Evolutionary conservation across 2,329 filamentous ascomycete species (phyloP).

Genomic region (Clonostachys chloroleuca): DNA sequence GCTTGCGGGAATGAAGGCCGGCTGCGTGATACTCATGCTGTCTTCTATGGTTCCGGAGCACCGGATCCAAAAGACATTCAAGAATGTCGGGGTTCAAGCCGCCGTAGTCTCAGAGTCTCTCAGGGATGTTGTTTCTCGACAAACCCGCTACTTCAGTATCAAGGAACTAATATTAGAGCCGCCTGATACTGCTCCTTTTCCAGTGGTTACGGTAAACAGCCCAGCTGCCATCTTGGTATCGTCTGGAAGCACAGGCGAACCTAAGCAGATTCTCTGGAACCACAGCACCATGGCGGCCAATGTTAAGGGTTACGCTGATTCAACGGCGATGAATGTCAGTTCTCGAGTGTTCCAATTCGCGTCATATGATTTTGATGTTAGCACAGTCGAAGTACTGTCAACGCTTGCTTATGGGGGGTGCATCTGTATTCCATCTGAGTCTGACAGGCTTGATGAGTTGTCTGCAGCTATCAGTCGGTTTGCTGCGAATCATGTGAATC

Average conservation of each 20-base stretch:
- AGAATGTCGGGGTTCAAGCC: too few species aligned
- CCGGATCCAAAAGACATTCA: too few species aligned
- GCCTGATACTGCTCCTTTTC: too few species aligned
- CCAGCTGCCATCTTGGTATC: too few species aligned
- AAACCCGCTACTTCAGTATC: too few species aligned
- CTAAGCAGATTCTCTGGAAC: constrained; percentile 5
- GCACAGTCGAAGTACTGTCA: constrained; percentile 4
- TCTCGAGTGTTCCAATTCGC: constrained; percentile 40
- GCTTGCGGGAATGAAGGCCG: too few species aligned
- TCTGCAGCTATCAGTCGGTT: constrained; percentile 5
- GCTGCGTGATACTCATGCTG: too few species aligned
- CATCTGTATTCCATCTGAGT: constrained; percentile 8
- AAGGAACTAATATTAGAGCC: too few species aligned
- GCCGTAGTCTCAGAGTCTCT: too few species aligned
- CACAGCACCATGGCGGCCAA: constrained; percentile 13
- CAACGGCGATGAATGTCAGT: constrained; percentile 9
- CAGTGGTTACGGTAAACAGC: too few species aligned
- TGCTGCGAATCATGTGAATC: constrained; percentile 4
- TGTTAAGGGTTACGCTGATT: constrained; percentile 31
- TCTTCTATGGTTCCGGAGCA: too few species aligned
- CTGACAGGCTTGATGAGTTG: constrained; percentile 5
- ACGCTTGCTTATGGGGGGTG: constrained; percentile 5
- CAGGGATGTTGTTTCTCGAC: too few species aligned
- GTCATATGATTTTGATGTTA: constrained; percentile 12
- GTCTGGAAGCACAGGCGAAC: constrained; percentile 4